Evolutionary conservation across 352 stramenopile genomes (phyloP).

Genomic region (Pythium grandisporangium): DNA sequence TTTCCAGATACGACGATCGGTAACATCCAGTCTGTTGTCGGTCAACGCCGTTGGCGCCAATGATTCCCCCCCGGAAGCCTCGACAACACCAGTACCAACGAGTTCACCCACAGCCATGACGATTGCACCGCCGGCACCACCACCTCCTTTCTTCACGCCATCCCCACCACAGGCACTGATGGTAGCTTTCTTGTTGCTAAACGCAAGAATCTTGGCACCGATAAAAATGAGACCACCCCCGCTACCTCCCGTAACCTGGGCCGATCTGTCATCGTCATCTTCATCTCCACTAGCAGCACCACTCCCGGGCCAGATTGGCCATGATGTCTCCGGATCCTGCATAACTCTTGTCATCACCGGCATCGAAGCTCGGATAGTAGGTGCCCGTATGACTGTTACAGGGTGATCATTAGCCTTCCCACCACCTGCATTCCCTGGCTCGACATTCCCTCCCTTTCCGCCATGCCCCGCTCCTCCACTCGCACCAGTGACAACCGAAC

Average conservation of each 20-base stretch:
- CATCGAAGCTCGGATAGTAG: background rate
- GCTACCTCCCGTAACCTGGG: constrained; percentile 44
- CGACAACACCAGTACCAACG: constrained; percentile 40
- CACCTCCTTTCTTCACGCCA: constrained; percentile 54
- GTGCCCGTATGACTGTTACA: constrained; percentile 3
- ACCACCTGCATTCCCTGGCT: constrained; percentile 15
- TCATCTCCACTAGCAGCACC: constrained; percentile 12
- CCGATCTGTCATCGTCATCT: constrained; percentile 10
- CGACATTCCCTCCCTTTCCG: constrained; percentile 21
- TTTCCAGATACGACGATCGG: too few relatives aligned
- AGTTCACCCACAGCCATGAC: constrained; percentile 51
- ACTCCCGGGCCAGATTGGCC: constrained; percentile 17
- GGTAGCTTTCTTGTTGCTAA: constrained; percentile 22
- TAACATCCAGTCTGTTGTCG: too few relatives aligned
- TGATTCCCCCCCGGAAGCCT: constrained; percentile 37
- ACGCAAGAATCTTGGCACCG: constrained; percentile 29
- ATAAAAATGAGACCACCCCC: constrained; percentile 73
- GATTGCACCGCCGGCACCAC: constrained; percentile 60
- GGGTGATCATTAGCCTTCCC: constrained; percentile 16
- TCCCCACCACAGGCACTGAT: constrained; percentile 42
- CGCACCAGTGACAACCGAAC: constrained; percentile 8
- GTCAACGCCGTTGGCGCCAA: constrained; percentile 4
- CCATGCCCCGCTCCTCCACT: constrained; percentile 26
- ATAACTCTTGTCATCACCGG: too few relatives aligned
- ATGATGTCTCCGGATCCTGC: background rate